Evolutionary conservation across 2,329 filamentous ascomycete species (phyloP), one percentile per base, ranked within the genome.

Genomic region (Didymosphaeria variabile): DNA sequence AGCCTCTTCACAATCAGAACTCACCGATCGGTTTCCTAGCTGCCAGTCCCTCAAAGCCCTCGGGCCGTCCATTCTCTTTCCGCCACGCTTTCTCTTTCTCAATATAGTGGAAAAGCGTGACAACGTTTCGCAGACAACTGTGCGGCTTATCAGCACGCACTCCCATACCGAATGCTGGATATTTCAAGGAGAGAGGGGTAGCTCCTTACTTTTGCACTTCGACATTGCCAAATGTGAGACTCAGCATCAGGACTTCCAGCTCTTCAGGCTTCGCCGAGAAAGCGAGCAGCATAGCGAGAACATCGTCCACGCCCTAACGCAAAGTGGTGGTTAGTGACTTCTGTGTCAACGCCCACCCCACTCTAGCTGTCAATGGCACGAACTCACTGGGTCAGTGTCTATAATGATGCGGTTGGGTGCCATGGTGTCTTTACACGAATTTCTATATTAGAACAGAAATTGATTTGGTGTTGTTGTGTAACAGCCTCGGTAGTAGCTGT

Each of bases 171-270:
- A 9, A 47, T 32, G 21, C 44, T 15, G 34, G 52, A 5, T 17
- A 59, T 49, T 38, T 13, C 17, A 55, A 34, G 57, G n/a, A 50
- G 19, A 46, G 21, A 13, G 45, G 40, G 31, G 44, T 40, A 19
- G 17, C 15, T 40, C 5, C 38, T 62, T 78, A 93, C 91, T 88
- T 94, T 64, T 93, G 85, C 17, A 97, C 88, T 68, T 94, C 89
- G 23, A 98, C 92, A 75, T 99, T 99, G 59, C 95, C 95, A 78
- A 95, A 97, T 0, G 94, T 97, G 62, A 97, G 86, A 1, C 93
- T 97, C 59, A 99, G 85, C 78, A 98, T 86, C 50, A 91, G 79
- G 38, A 98, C 83, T 77, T 98, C 92, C 23, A 98, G 84, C 74
- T 98, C 94, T 68, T 97, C 91, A 0, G 91, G 86, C 26, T 87